These are phyloP conservation scores for Linum lewisii DNA, from an alignment of 345 rosid species.

Conservation along the genomic window DNA sequence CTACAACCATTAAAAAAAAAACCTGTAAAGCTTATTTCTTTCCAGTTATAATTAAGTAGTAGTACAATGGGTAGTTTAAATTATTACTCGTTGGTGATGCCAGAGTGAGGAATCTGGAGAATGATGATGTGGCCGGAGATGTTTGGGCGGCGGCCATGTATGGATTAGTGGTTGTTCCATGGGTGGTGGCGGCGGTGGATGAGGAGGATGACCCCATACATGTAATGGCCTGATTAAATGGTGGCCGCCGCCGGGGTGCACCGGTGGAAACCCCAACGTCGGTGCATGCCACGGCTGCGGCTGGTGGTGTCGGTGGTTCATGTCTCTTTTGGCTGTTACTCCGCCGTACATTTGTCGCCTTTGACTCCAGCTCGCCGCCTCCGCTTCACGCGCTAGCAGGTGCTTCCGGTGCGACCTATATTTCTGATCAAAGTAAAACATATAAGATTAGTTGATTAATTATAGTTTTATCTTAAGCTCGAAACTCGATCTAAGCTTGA, in stretches of 20 bases:
- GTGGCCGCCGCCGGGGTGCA: constrained; percentile 18
- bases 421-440: constrained; percentile 36
- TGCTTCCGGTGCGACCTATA: constrained; percentile 86
- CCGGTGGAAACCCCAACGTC: constrained; percentile 71
- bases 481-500: too few relatives aligned
- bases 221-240: constrained; percentile 65
- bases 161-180: constrained; percentile 29
- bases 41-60: neutral
- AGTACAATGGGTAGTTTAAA: too few relatives aligned
- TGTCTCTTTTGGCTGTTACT: constrained; percentile 39
- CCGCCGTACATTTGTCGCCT: constrained; percentile 51
- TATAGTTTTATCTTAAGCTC: too few relatives aligned
- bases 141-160: constrained; percentile 83
- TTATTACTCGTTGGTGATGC: constrained; percentile 32
- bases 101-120: constrained; percentile 39
- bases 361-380: constrained; percentile 73
- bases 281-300: constrained; percentile 42
- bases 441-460: neutral
- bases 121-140: constrained; percentile 29
- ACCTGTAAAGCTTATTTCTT: too few relatives aligned
- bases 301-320: neutral
- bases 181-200: constrained; percentile 21
- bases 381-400: constrained; percentile 72
- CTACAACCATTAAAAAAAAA: constrained; percentile 17
- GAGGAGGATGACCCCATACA: constrained; percentile 78